These are phyloP conservation scores for Pseudozyma tsukubaensis DNA, from an alignment of 1,284 basidiomycete genomes.

Conservation along the genomic window DNA sequence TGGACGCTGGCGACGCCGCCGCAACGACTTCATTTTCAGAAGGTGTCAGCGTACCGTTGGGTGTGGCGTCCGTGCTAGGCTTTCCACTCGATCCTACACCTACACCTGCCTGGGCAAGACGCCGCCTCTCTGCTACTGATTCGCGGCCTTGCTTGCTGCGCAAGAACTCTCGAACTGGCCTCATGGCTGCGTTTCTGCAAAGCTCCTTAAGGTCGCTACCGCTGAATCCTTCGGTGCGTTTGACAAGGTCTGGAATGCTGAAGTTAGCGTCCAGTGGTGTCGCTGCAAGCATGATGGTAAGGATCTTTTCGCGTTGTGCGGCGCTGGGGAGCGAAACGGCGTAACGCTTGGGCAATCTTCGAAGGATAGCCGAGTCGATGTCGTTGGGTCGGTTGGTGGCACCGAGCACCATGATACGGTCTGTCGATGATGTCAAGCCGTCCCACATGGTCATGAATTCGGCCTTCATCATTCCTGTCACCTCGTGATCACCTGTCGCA, in stretches of 20 bases:
- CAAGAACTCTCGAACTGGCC: constrained; percentile 66
- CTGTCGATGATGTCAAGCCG: constrained; percentile 83
- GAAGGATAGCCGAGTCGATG: constrained; percentile 93
- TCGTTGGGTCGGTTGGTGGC: constrained; percentile 95
- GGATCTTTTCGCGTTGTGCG: constrained; percentile 86
- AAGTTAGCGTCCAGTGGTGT: constrained; percentile 76
- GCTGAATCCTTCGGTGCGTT: constrained; percentile 81
- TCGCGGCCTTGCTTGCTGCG: constrained; percentile 59
- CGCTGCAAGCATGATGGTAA: constrained; percentile 77
- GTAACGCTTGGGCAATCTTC: constrained; percentile 98
- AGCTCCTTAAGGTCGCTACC: constrained; percentile 94
- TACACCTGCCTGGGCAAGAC: constrained; percentile 28
- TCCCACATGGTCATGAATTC: constrained; percentile 99
- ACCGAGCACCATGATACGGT: constrained; percentile 89
- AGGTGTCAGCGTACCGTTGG: constrained; percentile 33
- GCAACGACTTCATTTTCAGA: constrained; percentile 25
- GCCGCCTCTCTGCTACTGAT: constrained; percentile 42
- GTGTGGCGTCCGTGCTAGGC: constrained; percentile 30
- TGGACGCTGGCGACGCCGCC: constrained; percentile 27
- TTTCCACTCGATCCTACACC: constrained; percentile 15
- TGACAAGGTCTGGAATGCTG: constrained; percentile 77
- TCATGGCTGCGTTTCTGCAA: constrained; percentile 78
- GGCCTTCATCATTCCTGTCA: constrained; percentile 99
- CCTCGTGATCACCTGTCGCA: constrained; percentile 89
- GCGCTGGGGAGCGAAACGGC: constrained; percentile 84